phyloP scores from a whole-genome alignment of 805 yeast genomes.

The Metschnikowia lachancei region DNA sequence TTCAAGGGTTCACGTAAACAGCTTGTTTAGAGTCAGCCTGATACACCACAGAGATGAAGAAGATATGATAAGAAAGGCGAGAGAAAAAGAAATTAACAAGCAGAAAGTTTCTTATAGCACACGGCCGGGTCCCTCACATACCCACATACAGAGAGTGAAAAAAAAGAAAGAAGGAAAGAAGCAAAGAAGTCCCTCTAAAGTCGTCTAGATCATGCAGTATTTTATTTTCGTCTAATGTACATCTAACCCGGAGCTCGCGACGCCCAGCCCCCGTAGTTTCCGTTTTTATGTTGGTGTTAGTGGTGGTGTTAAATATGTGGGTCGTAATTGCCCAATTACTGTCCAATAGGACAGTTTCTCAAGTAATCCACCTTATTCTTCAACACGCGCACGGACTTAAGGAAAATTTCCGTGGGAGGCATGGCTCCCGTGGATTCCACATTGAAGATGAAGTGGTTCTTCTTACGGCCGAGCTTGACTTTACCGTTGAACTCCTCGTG shows the following conservation, averaged over 20 bases:
- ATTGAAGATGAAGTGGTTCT: slow-evolving; percentile 91
- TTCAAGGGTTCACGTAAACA: slow-evolving; percentile 72
- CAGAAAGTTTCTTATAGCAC: too few species aligned
- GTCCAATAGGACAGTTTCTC: slow-evolving; percentile 74
- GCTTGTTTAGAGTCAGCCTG: slow-evolving; percentile 39
- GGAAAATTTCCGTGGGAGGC: slow-evolving; percentile 94
- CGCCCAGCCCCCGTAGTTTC: slow-evolving; percentile 4
- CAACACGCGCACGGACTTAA: slow-evolving; percentile 82
- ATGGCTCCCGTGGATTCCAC: slow-evolving; percentile 96
- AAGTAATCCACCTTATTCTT: slow-evolving; percentile 80
- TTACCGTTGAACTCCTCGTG: slow-evolving; percentile 87
- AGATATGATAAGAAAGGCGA: background rate
- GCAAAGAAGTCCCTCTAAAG: background rate
- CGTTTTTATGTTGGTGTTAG: background rate
- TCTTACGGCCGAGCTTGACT: slow-evolving; percentile 85
- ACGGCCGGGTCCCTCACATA: too few species aligned
- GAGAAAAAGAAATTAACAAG: background rate
- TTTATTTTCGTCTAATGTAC: slow-evolving; percentile 11
- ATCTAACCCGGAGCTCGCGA: slow-evolving; percentile 6
- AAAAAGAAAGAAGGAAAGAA: too few species aligned
- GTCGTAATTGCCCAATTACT: slow-evolving; percentile 26
- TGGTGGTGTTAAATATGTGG: too few species aligned
- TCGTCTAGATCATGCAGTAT: slow-evolving; percentile 2
- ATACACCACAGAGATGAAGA: too few species aligned
- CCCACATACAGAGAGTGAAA: too few species aligned